Base-by-base conservation (phyloP, 495 filamentous ascomycete genomes). In the Penicillium macrosclerotiorum region DNA sequence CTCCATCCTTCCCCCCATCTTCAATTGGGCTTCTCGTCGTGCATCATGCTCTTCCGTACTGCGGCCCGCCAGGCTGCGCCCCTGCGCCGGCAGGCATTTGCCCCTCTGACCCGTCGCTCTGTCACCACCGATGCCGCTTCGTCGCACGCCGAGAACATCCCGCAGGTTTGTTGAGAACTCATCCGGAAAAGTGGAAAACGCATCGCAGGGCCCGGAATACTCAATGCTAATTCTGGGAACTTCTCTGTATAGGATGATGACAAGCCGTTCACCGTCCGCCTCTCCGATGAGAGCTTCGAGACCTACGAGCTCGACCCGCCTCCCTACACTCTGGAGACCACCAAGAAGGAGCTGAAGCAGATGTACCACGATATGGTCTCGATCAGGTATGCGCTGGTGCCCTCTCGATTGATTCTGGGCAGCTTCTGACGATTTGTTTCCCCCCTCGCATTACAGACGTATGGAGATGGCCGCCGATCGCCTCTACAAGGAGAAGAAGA, bases 401-500 rank as follows among this genome's bases (percentile, higher is more conserved):
- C 36, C 39, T 30, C 42, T n/a, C n/a, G n/a, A n/a, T n/a, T n/a
- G n/a, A n/a, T n/a, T n/a, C n/a, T n/a, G n/a, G 47, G 24, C n/a
- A 14, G 37, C 4, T 12, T 35, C 36, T 38, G 46, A 43, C 32
- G 18, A 40, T 22, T 43, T 32, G 22, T 36, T 33, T 49, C 18
- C 47, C 20, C 19, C n/a, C n/a, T n/a, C n/a, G n/a, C n/a, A 7
- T 37, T 47, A 13, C 35, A 96, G 93, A 67, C 94, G 94, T 62
- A 95, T 98, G 93, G 93, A 98, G 68, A 95, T 97, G 93, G 91
- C 90, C 52, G 89, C 92, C 73, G 92, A 97, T 62, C 81, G 90
- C 60, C 79, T 97, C 44, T 97, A 97, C 84, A 97, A 97, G 74
- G 90, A 96, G 78, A 97, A 97, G 83, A 95, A 96, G 80, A 96